phyloP scores from a whole-genome alignment of 2,329 filamentous ascomycete genomes.

The Erysiphe pulchra region DNA sequence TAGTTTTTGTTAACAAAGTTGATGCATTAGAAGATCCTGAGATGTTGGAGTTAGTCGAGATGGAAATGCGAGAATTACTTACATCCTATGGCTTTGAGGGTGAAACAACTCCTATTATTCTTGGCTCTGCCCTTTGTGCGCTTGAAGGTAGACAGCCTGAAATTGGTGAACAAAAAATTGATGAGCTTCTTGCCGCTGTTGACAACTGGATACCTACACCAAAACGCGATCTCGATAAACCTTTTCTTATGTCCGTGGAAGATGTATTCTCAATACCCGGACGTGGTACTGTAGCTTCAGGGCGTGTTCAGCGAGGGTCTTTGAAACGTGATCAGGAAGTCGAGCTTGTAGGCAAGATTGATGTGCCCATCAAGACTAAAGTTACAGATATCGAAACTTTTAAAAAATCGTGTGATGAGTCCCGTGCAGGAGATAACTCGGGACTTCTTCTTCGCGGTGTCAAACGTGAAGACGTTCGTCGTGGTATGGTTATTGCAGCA shows the following conservation, averaged over 20 bases:
- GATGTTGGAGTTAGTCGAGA: slow-evolving; percentile 99
- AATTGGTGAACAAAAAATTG: slow-evolving; percentile 68
- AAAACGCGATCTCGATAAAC: slow-evolving; percentile 82
- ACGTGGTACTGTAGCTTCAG: slow-evolving; percentile 88
- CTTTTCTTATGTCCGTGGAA: slow-evolving; percentile 97
- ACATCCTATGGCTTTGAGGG: slow-evolving; percentile 87
- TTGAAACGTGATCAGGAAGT: slow-evolving; percentile 88
- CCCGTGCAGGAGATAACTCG: slow-evolving; percentile 90
- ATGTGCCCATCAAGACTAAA: slow-evolving; percentile 79
- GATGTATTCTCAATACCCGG: slow-evolving; percentile 76
- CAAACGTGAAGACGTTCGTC: slow-evolving; percentile 78
- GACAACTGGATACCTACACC: slow-evolving; percentile 95
- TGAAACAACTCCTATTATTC: slow-evolving; percentile 88
- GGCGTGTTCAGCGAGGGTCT: slow-evolving; percentile 84
- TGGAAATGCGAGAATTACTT: slow-evolving; percentile 98
- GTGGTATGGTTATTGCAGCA: slow-evolving; percentile 80
- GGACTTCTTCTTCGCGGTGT: slow-evolving; percentile 88
- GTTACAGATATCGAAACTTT: slow-evolving; percentile 99
- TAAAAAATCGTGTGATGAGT: slow-evolving; percentile 98
- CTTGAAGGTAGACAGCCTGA: slow-evolving; percentile 69
- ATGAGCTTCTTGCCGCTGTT: slow-evolving; percentile 71
- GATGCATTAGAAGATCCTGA: slow-evolving; percentile 93
- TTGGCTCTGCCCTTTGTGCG: slow-evolving; percentile 89
- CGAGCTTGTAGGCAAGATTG: slow-evolving; percentile 75
- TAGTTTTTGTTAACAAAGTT: slow-evolving; percentile 99